Base-by-base conservation (phyloP, 164 flowering plant genomes). In the Magnolia officinalis region DNA sequence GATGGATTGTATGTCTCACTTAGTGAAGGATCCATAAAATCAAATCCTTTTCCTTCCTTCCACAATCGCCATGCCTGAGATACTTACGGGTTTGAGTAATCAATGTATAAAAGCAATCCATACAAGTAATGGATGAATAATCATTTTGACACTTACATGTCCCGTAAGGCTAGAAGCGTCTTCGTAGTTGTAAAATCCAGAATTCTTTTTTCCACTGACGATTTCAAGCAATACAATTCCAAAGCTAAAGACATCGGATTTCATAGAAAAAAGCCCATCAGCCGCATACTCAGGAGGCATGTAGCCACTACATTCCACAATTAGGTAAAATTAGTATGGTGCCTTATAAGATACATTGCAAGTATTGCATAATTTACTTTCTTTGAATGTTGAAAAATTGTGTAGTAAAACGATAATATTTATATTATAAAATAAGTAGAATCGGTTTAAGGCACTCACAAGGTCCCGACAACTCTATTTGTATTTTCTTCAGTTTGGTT, bases 401-500 rank as follows among this genome's bases (percentile, higher is more conserved):
- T 16, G 16, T 10, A 0, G 18, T 55, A 55, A 55, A 55, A 55
- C 8, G 61, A 16, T 10, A 55, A 10, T 1, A 55, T 10, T 16
- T 10, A 55, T 55, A 55, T 16, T 55, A 11, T 16, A 55, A 3
- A 55, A 55, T 55, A 9, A 55, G 29, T 23, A 59, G 8, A 70
- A 3, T 71, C 2, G 2, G 31, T 71, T 50, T 50, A 6, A 3
- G 26, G 21, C 8, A 80, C 93, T 21, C 88, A 95, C 87, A 71
- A 84, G 8, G 88, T 86, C 9, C 89, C 87, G 16, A 79, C 82
- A 20, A 83, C 70, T 72, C 82, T 63, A 2, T n/a, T 74, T 1
- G 86, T 83, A 13, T 68, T 79, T 14, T 63, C 83, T 67, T 73
- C 69, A 67, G 66, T 63, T n/a, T 86, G 79, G 21, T 81, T 79